Conservation (phyloP, 1,139 yeast genomes). For the Debaryomyces udenii region DNA sequence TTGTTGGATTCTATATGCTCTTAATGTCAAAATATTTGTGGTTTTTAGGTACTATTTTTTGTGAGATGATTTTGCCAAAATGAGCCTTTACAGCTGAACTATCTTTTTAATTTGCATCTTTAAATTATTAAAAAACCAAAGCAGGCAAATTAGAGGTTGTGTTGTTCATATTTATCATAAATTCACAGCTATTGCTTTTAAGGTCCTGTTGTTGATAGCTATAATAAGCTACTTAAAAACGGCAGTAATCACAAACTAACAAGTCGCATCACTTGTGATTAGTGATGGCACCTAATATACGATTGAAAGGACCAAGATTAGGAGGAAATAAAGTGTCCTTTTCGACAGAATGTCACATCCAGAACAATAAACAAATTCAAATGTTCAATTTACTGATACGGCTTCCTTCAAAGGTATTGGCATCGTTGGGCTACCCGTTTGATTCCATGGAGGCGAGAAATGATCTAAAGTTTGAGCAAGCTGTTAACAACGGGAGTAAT, state of each 20-base stretch:
- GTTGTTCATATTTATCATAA: too few relatives aligned
- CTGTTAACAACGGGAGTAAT: background rate
- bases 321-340: constrained; percentile 11
- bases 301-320: constrained; percentile 16
- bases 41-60: too few relatives aligned
- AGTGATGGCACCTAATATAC: constrained; percentile 16
- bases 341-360: constrained; percentile 11
- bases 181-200: too few relatives aligned
- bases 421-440: constrained; percentile 4
- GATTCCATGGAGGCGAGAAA: background rate
- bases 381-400: constrained; percentile 19
- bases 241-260: background rate
- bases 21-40: too few relatives aligned
- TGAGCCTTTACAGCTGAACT: too few relatives aligned
- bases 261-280: constrained; percentile 1
- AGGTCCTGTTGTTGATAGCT: too few relatives aligned
- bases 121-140: too few relatives aligned
- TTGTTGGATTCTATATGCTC: too few relatives aligned
- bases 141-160: too few relatives aligned
- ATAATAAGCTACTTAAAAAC: too few relatives aligned
- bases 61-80: too few relatives aligned
- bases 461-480: background rate
- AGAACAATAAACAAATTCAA: constrained; percentile 12
- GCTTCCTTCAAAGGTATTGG: constrained; percentile 18
- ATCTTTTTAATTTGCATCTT: too few relatives aligned